A percentile compares a stretch with the other conserved stretches of the same genome.
These are phyloP conservation scores for Boletus coffeatus DNA, from an alignment of 1,284 basidiomycete species.

Conservation along the genomic window DNA sequence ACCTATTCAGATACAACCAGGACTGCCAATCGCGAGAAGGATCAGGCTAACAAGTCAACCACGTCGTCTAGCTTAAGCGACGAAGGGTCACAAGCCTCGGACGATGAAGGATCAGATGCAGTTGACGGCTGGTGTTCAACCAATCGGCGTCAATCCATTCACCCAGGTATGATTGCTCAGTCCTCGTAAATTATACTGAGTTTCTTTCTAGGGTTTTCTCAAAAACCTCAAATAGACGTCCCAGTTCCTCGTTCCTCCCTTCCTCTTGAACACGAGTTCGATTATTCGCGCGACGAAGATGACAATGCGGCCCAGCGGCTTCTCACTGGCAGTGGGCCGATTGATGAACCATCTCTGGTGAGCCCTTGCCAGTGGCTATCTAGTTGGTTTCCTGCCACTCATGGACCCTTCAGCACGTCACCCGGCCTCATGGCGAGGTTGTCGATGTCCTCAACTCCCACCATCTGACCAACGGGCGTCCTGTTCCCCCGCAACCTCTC, in stretches of 20 bases:
- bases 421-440: neutral
- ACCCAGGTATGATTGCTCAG: neutral
- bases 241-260: neutral
- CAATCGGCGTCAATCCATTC: neutral
- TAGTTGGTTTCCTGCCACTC: neutral
- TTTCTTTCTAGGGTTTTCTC: neutral
- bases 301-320: neutral
- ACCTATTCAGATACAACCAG: neutral
- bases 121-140: neutral
- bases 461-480: neutral
- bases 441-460: neutral
- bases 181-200: neutral
- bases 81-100: neutral
- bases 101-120: neutral
- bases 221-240: neutral
- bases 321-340: neutral
- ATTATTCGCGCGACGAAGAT: neutral
- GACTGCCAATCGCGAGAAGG: neutral
- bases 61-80: neutral
- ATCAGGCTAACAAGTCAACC: neutral
- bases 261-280: neutral
- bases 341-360: neutral
- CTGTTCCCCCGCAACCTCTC: neutral
- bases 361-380: neutral
- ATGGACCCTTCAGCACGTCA: neutral